phyloP scores from a whole-genome alignment of 108 stramenopile genomes.

The Chaetoceros tenuissimus region DNA sequence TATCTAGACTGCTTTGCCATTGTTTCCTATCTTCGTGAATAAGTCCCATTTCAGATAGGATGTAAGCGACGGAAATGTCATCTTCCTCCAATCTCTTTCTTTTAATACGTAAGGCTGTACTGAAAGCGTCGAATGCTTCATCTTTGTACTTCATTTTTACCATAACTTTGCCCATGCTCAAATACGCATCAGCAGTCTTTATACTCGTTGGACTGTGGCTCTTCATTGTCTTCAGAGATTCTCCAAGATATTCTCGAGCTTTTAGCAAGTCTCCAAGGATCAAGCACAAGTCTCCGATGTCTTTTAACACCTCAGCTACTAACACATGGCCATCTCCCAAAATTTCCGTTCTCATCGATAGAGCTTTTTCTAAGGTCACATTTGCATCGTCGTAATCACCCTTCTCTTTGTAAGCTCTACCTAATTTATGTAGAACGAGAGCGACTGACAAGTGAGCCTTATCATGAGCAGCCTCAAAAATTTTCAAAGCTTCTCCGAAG shows the following conservation, averaged over 20 bases:
- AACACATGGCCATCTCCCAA: conserved; percentile 14
- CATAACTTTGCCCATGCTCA: conserved; percentile 19
- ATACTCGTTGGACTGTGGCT: conserved; percentile 2
- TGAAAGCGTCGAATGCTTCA: conserved; percentile 24
- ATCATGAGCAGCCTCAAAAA: conserved; percentile 14
- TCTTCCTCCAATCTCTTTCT: conserved; percentile 15
- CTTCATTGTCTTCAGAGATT: conserved; percentile 5
- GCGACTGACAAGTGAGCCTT: conserved; percentile 6
- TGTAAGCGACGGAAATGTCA: conserved; percentile 22
- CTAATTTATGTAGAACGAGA: conserved; percentile 15
- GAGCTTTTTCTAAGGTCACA: conserved; percentile 17
- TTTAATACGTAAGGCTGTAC: conserved; percentile 25
- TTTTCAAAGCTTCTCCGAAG: conserved; percentile 27
- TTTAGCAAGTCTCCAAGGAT: background rate
- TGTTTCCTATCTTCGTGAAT: conserved; percentile 23
- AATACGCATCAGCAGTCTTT: conserved; percentile 18
- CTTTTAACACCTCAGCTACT: conserved; percentile 24
- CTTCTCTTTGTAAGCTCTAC: conserved; percentile 12
- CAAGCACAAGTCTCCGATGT: conserved; percentile 17
- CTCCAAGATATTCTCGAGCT: conserved; percentile 8
- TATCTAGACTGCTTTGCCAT: conserved; percentile 17
- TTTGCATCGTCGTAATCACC: conserved; percentile 19
- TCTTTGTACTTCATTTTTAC: conserved; percentile 17
- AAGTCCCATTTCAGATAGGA: conserved; percentile 25
- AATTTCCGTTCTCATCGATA: conserved; percentile 6